Conservation (phyloP, 2,329 filamentous ascomycete genomes). For the Aspergillus pseudonomiae region DNA sequence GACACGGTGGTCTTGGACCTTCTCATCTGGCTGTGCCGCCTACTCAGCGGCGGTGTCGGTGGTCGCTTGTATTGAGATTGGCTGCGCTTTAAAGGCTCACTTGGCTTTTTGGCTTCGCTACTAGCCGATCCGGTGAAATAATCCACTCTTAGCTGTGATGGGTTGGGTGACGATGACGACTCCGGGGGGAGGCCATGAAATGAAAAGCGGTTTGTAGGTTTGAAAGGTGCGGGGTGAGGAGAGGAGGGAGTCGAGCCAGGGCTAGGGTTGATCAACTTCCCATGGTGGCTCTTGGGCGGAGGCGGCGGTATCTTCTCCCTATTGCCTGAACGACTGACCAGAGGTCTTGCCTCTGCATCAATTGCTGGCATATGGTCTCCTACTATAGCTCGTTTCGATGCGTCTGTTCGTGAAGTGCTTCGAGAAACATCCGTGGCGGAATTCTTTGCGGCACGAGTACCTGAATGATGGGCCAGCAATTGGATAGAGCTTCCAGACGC, state of each 20-base stretch:
- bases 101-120: conserved; percentile 17
- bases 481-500: conserved; percentile 6
- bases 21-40: conserved; percentile 52
- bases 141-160: conserved; percentile 58
- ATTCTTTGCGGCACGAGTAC: conserved; percentile 39
- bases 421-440: conserved; percentile 55
- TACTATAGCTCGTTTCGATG: conserved; percentile 59
- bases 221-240: conserved; percentile 26
- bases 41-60: conserved; percentile 52
- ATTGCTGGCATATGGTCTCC: conserved; percentile 59
- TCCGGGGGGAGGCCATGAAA: conserved; percentile 29
- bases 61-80: conserved; percentile 45
- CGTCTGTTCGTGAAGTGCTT: conserved; percentile 48
- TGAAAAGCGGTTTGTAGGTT: conserved; percentile 30
- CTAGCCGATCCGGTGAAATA: conserved; percentile 33
- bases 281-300: conserved; percentile 76
- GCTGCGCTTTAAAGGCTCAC: conserved; percentile 33
- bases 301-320: conserved; percentile 68
- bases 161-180: conserved; percentile 26
- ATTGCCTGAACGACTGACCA: conserved; percentile 31
- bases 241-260: conserved; percentile 30
- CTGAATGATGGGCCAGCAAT: conserved; percentile 13
- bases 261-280: conserved; percentile 66
- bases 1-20: conserved; percentile 39
- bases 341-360: conserved; percentile 50